Evolutionary conservation across 805 yeast species (phyloP).

Genomic region (Pichia rugopelliculosa): DNA sequence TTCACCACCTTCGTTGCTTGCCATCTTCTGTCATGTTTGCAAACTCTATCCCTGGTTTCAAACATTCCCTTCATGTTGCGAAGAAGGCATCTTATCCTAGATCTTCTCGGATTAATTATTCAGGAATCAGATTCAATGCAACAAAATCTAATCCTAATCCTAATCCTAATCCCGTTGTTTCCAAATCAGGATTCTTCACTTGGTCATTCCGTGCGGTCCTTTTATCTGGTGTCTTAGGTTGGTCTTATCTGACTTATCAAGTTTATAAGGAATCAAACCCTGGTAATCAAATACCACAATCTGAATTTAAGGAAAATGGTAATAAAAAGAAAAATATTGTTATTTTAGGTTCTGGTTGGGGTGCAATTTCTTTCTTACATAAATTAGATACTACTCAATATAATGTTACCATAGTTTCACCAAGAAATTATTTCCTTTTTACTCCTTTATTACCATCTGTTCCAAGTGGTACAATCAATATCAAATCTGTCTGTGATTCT

Average conservation of each 20-base stretch:
- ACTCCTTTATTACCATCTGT: conserved; percentile 94
- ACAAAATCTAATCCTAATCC: background rate
- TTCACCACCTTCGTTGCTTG: background rate
- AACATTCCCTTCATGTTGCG: background rate
- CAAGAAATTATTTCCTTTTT: conserved; percentile 91
- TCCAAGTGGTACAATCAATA: conserved; percentile 88
- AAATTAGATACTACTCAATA: conserved; percentile 78
- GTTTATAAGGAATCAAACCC: conserved; percentile 61
- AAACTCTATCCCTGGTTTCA: background rate
- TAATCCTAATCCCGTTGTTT: background rate
- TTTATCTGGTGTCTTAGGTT: conserved; percentile 41
- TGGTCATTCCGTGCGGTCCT: conserved; percentile 44
- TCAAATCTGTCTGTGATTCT: conserved; percentile 90
- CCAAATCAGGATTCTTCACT: conserved; percentile 27
- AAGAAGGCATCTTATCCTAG: background rate
- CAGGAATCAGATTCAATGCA: background rate
- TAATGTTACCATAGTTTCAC: conserved; percentile 85
- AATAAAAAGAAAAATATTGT: conserved; percentile 68
- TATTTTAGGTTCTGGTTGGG: conserved; percentile 91
- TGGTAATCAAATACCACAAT: conserved; percentile 50
- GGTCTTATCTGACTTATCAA: conserved; percentile 55
- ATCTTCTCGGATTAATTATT: background rate
- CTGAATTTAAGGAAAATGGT: conserved; percentile 39
- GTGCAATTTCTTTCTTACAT: conserved; percentile 77
- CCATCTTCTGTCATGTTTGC: background rate